These are phyloP conservation scores for Exsudoporus frostii DNA, from an alignment of 768 basidiomycete species.

Conservation along the genomic window DNA sequence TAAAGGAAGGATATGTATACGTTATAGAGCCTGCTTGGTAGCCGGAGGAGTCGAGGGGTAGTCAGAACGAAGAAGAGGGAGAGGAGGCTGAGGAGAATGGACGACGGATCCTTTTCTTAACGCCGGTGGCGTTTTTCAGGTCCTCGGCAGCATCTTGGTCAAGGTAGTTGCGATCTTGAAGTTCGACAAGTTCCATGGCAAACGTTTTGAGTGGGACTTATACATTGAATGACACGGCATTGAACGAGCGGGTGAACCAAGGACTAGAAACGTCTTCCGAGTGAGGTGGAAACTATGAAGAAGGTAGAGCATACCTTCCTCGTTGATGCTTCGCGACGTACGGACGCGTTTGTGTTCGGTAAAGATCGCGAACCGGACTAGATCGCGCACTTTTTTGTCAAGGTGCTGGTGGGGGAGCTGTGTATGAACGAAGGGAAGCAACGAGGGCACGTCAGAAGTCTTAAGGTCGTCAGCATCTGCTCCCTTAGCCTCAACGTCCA, in stretches of 20 bases:
- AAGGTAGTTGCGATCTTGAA: constrained; percentile 56
- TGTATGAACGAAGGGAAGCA: not conserved
- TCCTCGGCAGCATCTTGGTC: constrained; percentile 38
- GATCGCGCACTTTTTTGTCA: constrained; percentile 60
- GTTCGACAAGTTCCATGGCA: constrained; percentile 82
- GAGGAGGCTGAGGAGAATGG: not conserved
- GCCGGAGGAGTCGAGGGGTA: constrained; percentile 24
- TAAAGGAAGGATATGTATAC: constrained; percentile 84
- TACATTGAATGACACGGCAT: constrained; percentile 57
- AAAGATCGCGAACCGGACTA: constrained; percentile 82
- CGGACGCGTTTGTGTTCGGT: constrained; percentile 61
- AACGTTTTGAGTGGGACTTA: constrained; percentile 64
- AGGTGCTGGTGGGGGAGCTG: constrained; percentile 47
- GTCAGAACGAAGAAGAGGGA: not conserved
- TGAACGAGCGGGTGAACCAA: constrained; percentile 59
- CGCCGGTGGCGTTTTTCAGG: constrained; percentile 47
- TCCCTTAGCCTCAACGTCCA: constrained; percentile 26
- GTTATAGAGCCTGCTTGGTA: constrained; percentile 61
- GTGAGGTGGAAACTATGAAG: not conserved
- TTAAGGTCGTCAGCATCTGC: no score
- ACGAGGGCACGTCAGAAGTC: not conserved
- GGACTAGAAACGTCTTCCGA: constrained; percentile 34
- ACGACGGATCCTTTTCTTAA: constrained; percentile 61
- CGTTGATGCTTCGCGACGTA: constrained; percentile 80
- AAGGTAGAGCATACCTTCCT: constrained; percentile 57